Conservation (phyloP, 2,329 filamentous ascomycete species). For the Neocucurbitaria cava region DNA sequence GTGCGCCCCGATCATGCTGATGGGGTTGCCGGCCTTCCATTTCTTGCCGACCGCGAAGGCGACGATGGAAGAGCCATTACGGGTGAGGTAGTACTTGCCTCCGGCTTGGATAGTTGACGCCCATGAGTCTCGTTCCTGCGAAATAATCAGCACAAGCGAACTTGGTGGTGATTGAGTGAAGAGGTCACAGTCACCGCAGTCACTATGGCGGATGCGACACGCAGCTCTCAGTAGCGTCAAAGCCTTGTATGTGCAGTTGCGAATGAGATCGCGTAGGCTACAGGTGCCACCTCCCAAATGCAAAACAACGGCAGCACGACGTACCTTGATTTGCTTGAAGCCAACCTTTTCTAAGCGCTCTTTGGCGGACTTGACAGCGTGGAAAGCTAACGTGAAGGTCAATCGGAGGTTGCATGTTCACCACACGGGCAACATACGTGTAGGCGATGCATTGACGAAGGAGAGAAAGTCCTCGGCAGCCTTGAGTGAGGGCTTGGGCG, state of each 20-base stretch:
- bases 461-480: conserved; percentile 82
- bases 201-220: neutral
- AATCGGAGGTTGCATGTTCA: conserved; percentile 10
- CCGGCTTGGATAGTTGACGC: conserved; percentile 78
- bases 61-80: conserved; percentile 89
- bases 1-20: conserved; percentile 92
- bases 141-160: neutral
- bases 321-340: conserved; percentile 80
- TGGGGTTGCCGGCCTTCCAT: conserved; percentile 90
- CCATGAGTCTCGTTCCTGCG: conserved; percentile 88
- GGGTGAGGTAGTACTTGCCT: conserved; percentile 95
- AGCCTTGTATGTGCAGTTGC: neutral
- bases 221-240: too few species aligned
- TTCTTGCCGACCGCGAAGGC: conserved; percentile 89
- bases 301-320: neutral
- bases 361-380: conserved; percentile 83
- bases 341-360: conserved; percentile 80
- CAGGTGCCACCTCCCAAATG: neutral
- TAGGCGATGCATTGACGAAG: conserved; percentile 94
- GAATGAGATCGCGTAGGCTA: neutral
- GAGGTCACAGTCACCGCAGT: neutral
- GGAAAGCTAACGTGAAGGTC: conserved; percentile 73
- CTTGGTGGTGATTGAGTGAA: neutral
- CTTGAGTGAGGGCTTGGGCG: conserved; percentile 50
- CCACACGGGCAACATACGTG: conserved; percentile 66